phyloP scores from a whole-genome alignment of 352 stramenopile genomes.

The Thalassiosira oceanica region DNA sequence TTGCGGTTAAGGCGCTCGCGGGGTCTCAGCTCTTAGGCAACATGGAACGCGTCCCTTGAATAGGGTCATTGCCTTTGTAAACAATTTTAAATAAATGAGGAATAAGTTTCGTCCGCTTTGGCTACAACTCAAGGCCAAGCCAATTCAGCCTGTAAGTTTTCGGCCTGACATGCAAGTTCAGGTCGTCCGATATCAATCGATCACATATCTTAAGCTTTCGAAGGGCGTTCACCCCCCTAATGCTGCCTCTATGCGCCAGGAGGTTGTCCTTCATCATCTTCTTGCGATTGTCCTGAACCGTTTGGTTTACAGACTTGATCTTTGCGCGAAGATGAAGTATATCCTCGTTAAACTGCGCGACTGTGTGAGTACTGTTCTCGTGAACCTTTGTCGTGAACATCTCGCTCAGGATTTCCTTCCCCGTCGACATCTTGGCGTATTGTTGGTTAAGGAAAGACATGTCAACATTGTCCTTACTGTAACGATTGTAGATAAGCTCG shows the following conservation, averaged over 20 bases:
- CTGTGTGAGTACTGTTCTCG: slow-evolving; percentile 32
- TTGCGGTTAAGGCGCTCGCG: too few relatives aligned
- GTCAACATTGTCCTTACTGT: slow-evolving; percentile 6
- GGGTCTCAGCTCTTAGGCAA: too few relatives aligned
- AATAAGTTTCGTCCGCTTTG: too few relatives aligned
- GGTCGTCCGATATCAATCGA: slow-evolving; percentile 30
- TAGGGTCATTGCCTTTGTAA: too few relatives aligned
- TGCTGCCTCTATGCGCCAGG: slow-evolving; percentile 18
- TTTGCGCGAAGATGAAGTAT: slow-evolving; percentile 26
- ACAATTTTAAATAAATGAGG: too few relatives aligned
- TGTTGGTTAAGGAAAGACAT: slow-evolving; percentile 51
- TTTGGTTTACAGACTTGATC: slow-evolving; percentile 47
- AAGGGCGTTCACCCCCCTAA: slow-evolving; percentile 25
- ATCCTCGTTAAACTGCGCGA: slow-evolving; percentile 29
- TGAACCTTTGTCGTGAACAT: slow-evolving; percentile 45
- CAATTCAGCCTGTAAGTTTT: slow-evolving; percentile 22
- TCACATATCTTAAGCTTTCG: slow-evolving; percentile 36
- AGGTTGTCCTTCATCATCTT: slow-evolving; percentile 51
- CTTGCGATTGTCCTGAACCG: slow-evolving; percentile 46
- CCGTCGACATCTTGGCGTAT: slow-evolving; percentile 45
- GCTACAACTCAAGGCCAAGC: slow-evolving; percentile 33
- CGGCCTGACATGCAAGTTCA: slow-evolving; percentile 42
- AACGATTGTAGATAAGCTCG: slow-evolving; percentile 49
- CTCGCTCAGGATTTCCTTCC: slow-evolving; percentile 36
- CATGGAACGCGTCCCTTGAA: too few relatives aligned